Conservation (phyloP, 352 stramenopile species). For the Chrysophaeum taylorii region DNA sequence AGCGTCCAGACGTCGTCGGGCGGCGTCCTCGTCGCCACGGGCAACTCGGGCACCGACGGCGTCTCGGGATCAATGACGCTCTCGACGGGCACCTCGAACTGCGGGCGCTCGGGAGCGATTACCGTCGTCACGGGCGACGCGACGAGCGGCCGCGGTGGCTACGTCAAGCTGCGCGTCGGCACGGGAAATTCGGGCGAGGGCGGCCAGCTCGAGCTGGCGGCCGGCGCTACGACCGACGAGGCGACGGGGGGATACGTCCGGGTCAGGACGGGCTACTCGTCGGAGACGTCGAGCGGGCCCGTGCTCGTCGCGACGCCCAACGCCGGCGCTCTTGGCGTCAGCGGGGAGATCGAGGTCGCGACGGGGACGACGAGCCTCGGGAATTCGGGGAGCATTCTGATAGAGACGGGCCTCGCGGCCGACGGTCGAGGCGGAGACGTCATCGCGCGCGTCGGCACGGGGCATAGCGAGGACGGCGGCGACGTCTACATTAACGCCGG, state of each 20-base stretch:
- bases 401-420: slow-evolving; percentile 35
- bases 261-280: slow-evolving; percentile 40
- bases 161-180: slow-evolving; percentile 32
- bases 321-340: slow-evolving; percentile 36
- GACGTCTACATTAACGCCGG: slow-evolving; percentile 31
- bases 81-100: slow-evolving; percentile 46
- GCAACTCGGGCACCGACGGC: slow-evolving; percentile 57
- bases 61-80: slow-evolving; percentile 57
- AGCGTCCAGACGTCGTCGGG: slow-evolving; percentile 63
- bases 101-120: slow-evolving; percentile 31
- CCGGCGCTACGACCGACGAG: slow-evolving; percentile 38
- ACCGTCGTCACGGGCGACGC: slow-evolving; percentile 33
- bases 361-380: slow-evolving; percentile 40
- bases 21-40: slow-evolving; percentile 54
- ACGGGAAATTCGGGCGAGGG: slow-evolving; percentile 59
- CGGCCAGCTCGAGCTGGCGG: slow-evolving; percentile 51
- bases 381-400: slow-evolving; percentile 35
- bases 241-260: slow-evolving; percentile 38
- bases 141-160: slow-evolving; percentile 29
- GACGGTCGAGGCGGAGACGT: slow-evolving; percentile 41
- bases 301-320: slow-evolving; percentile 41
- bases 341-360: slow-evolving; percentile 39
- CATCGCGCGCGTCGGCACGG: slow-evolving; percentile 30
- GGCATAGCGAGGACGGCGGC: slow-evolving; percentile 29
- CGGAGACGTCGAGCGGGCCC: slow-evolving; percentile 36